Evolutionary conservation across 2,329 filamentous ascomycete species (phyloP), one percentile per base, ranked within the genome.

Genomic region (Phialophora verrucosa): DNA sequence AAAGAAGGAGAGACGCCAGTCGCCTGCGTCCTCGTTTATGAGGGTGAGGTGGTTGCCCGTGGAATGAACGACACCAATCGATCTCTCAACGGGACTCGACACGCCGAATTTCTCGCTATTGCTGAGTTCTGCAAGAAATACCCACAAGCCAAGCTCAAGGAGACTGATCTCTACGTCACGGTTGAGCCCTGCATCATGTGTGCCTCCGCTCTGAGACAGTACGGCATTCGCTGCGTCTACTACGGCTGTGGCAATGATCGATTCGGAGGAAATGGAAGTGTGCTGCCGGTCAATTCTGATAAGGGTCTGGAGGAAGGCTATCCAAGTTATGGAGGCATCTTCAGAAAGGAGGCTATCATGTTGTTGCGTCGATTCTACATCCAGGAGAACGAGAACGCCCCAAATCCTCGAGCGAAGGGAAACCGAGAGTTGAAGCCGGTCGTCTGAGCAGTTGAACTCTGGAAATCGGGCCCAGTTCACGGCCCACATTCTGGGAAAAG

Each of bases 151-250:
- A 86, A 94, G 69, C 83, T 98, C 72, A 83, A 82, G 47, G 87
- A 93, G 70, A 90, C 88, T 10, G 88, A 90, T 74, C 87, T 99
- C 59, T 99, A 99, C 78, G 95, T 99, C 57, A 99, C 95, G 0
- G 94, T 99, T 62, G 96, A 99, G 80, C 95, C 95, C 4, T 99
- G 95, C 78, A 92, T 99, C 81, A 99, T 99, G 95, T 99, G 95
- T 76, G 95, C 95, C 12, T 96, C 93, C 6, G 88, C 96, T 61
- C 85, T 99, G 59, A 88, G 93, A 59, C 96, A 99, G 78, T 90
- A 96, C 70, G 87, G 88, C 14, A 93, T 99, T 78, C 87, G 90
- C 69, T 90, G 90, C 71, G 95, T 99, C 35, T 98, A 94, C 78
- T 99, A 95, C 78, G 96, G 95, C 4, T 96, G 93, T 66, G 88